phyloP scores from a whole-genome alignment of 2,329 filamentous ascomycete species.

The Monilinia polystroma region DNA sequence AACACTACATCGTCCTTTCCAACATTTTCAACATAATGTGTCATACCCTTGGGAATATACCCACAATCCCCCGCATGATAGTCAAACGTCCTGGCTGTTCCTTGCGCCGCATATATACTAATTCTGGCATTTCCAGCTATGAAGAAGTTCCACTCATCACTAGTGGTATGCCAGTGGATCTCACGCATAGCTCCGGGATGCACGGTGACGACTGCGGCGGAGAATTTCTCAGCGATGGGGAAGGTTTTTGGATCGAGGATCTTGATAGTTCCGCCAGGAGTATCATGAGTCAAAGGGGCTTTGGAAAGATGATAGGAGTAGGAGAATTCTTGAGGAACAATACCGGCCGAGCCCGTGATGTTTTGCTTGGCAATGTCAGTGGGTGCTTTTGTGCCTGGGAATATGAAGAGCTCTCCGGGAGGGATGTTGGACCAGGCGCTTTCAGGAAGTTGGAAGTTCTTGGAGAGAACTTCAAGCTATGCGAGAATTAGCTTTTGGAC shows the following conservation, averaged over 20 bases:
- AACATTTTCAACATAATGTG: constrained; percentile 79
- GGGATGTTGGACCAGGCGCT: constrained; percentile 51
- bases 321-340: constrained; percentile 42
- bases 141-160: constrained; percentile 82
- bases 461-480: constrained; percentile 50
- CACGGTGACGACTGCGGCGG: constrained; percentile 70
- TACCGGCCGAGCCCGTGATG: constrained; percentile 47
- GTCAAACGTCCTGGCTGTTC: constrained; percentile 71
- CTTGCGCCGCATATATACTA: constrained; percentile 70
- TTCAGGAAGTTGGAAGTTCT: constrained; percentile 52
- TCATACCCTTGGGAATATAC: constrained; percentile 74
- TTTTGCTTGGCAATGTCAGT: constrained; percentile 49
- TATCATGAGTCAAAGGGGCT: constrained; percentile 66
- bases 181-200: constrained; percentile 49
- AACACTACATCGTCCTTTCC: constrained; percentile 74
- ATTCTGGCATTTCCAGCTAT: constrained; percentile 68
- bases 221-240: constrained; percentile 68
- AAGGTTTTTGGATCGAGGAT: constrained; percentile 78
- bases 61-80: constrained; percentile 74
- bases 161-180: constrained; percentile 75
- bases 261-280: constrained; percentile 69
- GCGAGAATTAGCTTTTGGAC: constrained; percentile 22
- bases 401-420: constrained; percentile 51
- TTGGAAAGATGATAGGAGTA: constrained; percentile 57
- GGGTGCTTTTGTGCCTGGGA: constrained; percentile 51